Percentiles rank a stretch among this genome's conserved stretches.
Conservation (phyloP, 75 land plant genomes). For the Selaginella tamariscina region DNA sequence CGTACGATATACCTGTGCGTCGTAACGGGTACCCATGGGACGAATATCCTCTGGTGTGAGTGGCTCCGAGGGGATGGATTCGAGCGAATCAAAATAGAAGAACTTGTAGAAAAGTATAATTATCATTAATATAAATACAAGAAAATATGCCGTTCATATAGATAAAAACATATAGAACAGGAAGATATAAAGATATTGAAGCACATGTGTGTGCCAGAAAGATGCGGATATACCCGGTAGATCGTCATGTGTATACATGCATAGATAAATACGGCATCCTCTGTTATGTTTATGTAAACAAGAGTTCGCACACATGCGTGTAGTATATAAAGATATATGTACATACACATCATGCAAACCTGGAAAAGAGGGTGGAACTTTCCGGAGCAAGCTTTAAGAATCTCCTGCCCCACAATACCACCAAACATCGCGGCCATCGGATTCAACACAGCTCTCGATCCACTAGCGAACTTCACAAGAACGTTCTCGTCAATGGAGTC, state of each 20-base stretch:
- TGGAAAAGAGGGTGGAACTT: conserved; percentile 19
- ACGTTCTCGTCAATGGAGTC: conserved; percentile 36
- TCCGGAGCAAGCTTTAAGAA: conserved; percentile 14
- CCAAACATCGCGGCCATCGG: conserved; percentile 24
- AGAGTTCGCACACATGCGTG: too few species aligned
- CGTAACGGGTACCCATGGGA: conserved; percentile 5
- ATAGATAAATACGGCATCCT: too few species aligned
- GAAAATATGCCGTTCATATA: too few species aligned
- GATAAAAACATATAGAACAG: too few species aligned
- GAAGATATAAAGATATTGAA: too few species aligned
- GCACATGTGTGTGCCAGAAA: too few species aligned
- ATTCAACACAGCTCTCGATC: conserved; percentile 12
- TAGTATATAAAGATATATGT: too few species aligned
- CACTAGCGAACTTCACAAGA: conserved; percentile 12
- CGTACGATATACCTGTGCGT: background rate
- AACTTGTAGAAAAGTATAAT: background rate
- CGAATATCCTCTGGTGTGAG: background rate
- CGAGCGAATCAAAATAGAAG: conserved; percentile 11
- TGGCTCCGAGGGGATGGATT: conserved; percentile 1
- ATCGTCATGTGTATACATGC: too few species aligned
- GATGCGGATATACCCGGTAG: too few species aligned
- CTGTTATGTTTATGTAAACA: too few species aligned
- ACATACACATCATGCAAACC: background rate
- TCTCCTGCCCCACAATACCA: conserved; percentile 17
- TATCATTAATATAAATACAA: background rate